Evolutionary conservation across 805 yeast genomes (phyloP).

Genomic region (Myxozyma udenii): DNA sequence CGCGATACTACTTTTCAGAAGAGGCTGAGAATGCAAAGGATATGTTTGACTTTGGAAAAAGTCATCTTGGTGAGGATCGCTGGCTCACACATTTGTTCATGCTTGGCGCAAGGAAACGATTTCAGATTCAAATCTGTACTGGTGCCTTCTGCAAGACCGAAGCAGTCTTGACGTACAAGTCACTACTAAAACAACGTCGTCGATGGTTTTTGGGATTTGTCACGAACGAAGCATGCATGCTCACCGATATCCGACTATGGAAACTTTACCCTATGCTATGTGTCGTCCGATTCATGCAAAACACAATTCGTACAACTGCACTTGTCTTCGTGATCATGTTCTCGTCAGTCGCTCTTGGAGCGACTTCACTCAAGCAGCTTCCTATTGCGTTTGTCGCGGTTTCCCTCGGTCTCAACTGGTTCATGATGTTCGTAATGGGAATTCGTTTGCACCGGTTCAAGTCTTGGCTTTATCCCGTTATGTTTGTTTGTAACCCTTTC

Average conservation of each 20-base stretch:
- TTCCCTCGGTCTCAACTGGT: constrained; percentile 22
- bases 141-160: constrained; percentile 29
- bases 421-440: constrained; percentile 21
- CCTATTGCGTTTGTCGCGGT: constrained; percentile 15
- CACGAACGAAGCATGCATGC: constrained; percentile 27
- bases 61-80: constrained; percentile 26
- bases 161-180: constrained; percentile 16
- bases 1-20: constrained; percentile 24
- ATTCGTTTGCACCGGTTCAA: constrained; percentile 16
- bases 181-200: constrained; percentile 26
- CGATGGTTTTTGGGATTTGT: constrained; percentile 27
- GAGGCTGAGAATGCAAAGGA: constrained; percentile 23
- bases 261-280: constrained; percentile 25
- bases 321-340: constrained; percentile 15
- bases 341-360: constrained; percentile 7
- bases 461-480: constrained; percentile 24
- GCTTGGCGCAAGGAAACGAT: constrained; percentile 25
- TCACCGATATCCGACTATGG: constrained; percentile 27
- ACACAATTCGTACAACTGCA: constrained; percentile 27
- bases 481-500: constrained; percentile 22
- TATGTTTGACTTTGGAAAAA: constrained; percentile 26
- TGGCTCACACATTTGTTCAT: constrained; percentile 28
- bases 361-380: constrained; percentile 3
- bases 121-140: constrained; percentile 27
- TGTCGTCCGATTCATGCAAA: constrained; percentile 26